Conservation (phyloP, 257 asterid genomes). For the Cynanchum wilfordii region DNA sequence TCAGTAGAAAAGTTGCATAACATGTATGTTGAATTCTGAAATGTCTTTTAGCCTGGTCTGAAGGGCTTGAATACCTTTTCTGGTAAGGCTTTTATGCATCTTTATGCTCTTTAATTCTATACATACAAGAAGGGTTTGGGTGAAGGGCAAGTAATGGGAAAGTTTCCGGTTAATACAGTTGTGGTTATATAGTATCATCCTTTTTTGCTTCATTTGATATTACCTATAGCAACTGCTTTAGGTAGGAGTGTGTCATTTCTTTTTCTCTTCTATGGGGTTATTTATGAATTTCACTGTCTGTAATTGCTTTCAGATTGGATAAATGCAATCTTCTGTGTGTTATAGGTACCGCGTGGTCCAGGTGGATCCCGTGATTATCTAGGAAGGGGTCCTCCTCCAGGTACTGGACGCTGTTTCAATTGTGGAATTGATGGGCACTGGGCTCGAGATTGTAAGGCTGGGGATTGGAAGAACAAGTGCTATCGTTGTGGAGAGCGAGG, state of each 20-base stretch:
- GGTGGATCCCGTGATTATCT: conserved; percentile 57
- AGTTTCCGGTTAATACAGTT: neutral
- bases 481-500: conserved; percentile 66
- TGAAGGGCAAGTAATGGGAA: neutral
- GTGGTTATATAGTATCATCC: neutral
- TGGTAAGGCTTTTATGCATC: neutral
- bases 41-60: neutral
- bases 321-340: conserved; percentile 1
- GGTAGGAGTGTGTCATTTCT: neutral
- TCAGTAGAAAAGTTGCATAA: neutral
- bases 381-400: conserved; percentile 59
- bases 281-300: neutral
- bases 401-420: conserved; percentile 61
- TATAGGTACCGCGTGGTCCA: conserved; percentile 54
- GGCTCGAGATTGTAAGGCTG: conserved; percentile 65
- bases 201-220: neutral
- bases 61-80: neutral
- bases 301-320: neutral
- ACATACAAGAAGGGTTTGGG: too few relatives aligned
- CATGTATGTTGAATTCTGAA: neutral
- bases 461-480: conserved; percentile 70
- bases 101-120: neutral
- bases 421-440: conserved; percentile 65
- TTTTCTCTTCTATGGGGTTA: neutral
- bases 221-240: neutral